These are phyloP conservation scores for Parachaetomium inaequale DNA, from an alignment of 495 filamentous ascomycete species.

Conservation along the genomic window DNA sequence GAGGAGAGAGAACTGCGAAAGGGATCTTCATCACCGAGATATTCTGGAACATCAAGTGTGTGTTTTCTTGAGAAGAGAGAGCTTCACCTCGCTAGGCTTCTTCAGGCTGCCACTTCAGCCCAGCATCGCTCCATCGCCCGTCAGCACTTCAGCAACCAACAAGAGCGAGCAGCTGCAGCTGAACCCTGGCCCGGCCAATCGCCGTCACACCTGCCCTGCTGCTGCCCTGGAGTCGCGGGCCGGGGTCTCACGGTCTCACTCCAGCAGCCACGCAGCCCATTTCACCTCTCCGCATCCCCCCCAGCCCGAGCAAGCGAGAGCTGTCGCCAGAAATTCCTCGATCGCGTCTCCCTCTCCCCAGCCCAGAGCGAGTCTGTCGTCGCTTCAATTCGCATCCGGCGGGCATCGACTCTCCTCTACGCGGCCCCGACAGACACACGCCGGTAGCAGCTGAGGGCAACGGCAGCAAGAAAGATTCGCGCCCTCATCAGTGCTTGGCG, in stretches of 20 bases:
- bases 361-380: neutral
- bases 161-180: slow-evolving; percentile 9
- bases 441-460: no score
- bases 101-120: slow-evolving; percentile 11
- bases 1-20: no score
- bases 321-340: neutral
- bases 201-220: neutral
- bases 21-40: no score
- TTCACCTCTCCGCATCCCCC: slow-evolving; percentile 3
- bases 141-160: neutral
- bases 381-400: neutral
- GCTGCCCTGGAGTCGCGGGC: neutral
- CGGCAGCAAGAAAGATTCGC: no score
- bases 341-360: neutral
- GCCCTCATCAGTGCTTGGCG: neutral
- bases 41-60: neutral
- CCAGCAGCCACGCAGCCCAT: neutral
- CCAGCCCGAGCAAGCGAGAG: neutral
- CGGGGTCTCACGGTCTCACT: neutral
- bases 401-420: neutral
- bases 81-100: neutral
- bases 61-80: neutral
- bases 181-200: slow-evolving; percentile 1
- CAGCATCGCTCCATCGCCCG: no score
- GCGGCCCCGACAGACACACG: neutral